Percentiles rank a stretch among this genome's conserved stretches.
These are phyloP conservation scores for Trichopus zeylanicus DNA, from an alignment of 116 monocot genomes.

Conservation along the genomic window DNA sequence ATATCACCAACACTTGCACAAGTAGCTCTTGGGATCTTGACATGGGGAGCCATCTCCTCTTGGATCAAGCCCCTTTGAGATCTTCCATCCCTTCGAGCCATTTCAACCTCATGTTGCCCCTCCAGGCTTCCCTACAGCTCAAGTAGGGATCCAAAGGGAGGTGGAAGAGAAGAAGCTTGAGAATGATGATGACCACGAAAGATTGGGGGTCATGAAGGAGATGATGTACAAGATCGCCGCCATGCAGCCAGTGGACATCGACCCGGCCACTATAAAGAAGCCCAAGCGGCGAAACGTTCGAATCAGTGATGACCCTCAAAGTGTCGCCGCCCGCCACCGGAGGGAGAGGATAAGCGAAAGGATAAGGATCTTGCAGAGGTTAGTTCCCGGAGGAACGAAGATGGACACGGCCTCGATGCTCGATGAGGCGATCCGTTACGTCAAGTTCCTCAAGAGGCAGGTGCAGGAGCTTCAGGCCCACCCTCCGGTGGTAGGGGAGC, in stretches of 20 bases:
- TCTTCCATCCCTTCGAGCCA: neutral
- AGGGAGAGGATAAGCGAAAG: conserved; percentile 84
- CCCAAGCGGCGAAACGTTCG: conserved; percentile 69
- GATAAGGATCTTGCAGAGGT: conserved; percentile 70
- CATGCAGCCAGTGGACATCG: conserved; percentile 94
- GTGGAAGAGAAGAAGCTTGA: conserved; percentile 5
- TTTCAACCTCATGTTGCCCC: neutral
- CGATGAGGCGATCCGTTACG: conserved; percentile 83
- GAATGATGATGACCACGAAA: conserved; percentile 31
- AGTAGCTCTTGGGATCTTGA: conserved; percentile 3
- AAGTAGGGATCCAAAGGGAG: neutral
- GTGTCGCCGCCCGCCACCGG: conserved; percentile 83
- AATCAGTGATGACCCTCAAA: conserved; percentile 90
- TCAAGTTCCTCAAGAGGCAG: conserved; percentile 82
- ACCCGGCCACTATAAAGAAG: conserved; percentile 68
- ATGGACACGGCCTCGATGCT: conserved; percentile 98
- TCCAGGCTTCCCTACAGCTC: neutral
- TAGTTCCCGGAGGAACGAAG: conserved; percentile 88
- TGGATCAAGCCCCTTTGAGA: neutral
- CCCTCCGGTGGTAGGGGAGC: neutral
- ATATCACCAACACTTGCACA: conserved; percentile 4
- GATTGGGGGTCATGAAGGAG: conserved; percentile 78
- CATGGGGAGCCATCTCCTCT: conserved; percentile 4
- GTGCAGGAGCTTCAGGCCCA: conserved; percentile 64
- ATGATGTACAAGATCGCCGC: conserved; percentile 95